These are phyloP conservation scores for Pythium dissotocum DNA, from an alignment of 352 stramenopile genomes.

Conservation along the genomic window DNA sequence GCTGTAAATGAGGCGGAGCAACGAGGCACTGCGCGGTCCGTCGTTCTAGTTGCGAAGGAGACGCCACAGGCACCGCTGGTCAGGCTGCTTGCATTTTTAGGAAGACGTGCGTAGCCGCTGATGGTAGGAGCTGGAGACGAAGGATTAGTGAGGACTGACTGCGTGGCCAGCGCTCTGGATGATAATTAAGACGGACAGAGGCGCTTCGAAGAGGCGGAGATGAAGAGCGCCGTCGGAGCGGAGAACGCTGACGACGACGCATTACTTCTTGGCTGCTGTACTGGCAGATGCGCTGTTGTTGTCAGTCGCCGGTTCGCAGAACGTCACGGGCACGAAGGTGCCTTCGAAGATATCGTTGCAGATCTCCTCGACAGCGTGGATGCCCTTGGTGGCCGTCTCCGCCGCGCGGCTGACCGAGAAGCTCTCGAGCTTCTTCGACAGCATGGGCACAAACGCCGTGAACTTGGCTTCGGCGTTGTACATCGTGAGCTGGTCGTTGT, in stretches of 20 bases:
- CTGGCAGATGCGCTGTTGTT: background rate
- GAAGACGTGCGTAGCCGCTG: background rate
- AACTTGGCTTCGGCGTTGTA: slow-evolving; percentile 80
- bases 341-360: slow-evolving; percentile 87
- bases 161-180: background rate
- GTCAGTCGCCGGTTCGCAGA: slow-evolving; percentile 46
- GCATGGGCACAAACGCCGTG: slow-evolving; percentile 79
- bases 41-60: background rate
- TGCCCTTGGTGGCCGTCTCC: slow-evolving; percentile 79
- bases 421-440: slow-evolving; percentile 80
- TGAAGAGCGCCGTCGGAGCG: background rate
- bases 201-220: background rate
- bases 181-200: slow-evolving; percentile 7
- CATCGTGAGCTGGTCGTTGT: slow-evolving; percentile 52
- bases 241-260: background rate
- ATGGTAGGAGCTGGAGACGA: background rate
- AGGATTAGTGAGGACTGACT: background rate
- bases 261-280: slow-evolving; percentile 18
- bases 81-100: background rate
- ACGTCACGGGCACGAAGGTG: slow-evolving; percentile 61
- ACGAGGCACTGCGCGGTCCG: background rate
- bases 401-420: slow-evolving; percentile 73
- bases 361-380: slow-evolving; percentile 76
- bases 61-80: background rate
- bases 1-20: background rate